Evolutionary conservation across 2,329 filamentous ascomycete species (phyloP).

Genomic region (Neophaeococcomyces mojaviensis): DNA sequence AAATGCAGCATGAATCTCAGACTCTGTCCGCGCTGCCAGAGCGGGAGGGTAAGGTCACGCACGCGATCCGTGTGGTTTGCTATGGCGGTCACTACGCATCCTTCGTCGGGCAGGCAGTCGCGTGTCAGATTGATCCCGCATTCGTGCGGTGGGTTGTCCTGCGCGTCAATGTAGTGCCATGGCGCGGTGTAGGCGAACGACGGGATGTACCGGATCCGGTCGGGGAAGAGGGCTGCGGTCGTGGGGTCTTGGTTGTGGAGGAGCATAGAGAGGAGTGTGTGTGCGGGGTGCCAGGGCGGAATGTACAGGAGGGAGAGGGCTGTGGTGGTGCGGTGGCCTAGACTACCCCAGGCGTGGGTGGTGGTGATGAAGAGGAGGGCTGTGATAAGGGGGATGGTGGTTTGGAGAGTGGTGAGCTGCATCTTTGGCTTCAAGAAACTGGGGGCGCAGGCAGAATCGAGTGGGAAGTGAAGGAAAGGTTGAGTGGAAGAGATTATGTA

Average conservation of each 20-base stretch:
- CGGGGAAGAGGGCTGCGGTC: conserved; percentile 22
- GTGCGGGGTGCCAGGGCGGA: conserved; percentile 11
- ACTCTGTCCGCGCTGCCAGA: conserved; percentile 30
- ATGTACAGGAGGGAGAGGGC: conserved; percentile 39
- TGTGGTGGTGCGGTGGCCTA: conserved; percentile 49
- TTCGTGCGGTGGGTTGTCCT: conserved; percentile 16
- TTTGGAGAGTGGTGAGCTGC: background rate
- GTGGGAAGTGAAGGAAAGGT: no score
- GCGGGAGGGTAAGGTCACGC: conserved; percentile 28
- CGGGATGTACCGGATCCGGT: conserved; percentile 22
- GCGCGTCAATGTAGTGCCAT: conserved; percentile 25
- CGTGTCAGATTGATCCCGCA: conserved; percentile 31
- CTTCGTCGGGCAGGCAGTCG: conserved; percentile 39
- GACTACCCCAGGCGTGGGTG: conserved; percentile 37
- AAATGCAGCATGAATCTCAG: conserved; percentile 47
- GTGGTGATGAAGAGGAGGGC: background rate
- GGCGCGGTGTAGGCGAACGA: conserved; percentile 18
- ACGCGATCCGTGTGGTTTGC: conserved; percentile 42
- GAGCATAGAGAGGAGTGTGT: conserved; percentile 14
- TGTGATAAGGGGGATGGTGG: conserved; percentile 1
- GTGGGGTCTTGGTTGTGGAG: conserved; percentile 24
- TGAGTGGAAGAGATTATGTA: no score
- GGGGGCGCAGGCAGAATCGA: background rate
- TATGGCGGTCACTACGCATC: conserved; percentile 47
- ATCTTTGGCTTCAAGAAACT: background rate